Evolutionary conservation across 208 protist species (phyloP), one percentile per base, ranked within the genome.

Genomic region (Trypanosoma mega): DNA sequence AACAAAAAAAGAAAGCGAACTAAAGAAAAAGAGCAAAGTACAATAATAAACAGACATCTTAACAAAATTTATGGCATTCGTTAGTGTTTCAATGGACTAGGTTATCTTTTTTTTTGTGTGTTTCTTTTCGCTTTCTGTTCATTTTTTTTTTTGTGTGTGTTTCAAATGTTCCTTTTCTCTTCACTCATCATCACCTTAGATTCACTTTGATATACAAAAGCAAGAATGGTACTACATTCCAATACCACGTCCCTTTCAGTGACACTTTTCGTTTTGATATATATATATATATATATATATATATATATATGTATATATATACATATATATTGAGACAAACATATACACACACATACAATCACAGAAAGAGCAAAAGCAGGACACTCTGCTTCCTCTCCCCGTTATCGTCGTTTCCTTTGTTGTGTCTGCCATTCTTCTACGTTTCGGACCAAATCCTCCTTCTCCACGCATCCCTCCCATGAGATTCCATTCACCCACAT

Each of bases 401-500:
- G 31, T 31, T 63, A 1, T 12, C 45, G 36, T 46, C 45, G 34
- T 21, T 16, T 23, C 36, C 37, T 9, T 36, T 30, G 49, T 29
- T 53, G 30, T 34, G 39, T 41, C 45, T 57, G n/a, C 34, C 12
- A 16, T 12, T 39, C 34, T 12, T 12, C 31, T 5, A 68, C 24
- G 2, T 23, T 43, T 8, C 33, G 14, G 48, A 68, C 39, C 46
- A 68, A 54, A 34, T 68, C 63, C 33, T 55, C 46, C 68, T 80
- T 80, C 23, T 80, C 74, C 2, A 76, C 23, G 50, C 74, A 80
- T 24, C 57, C 63, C 34, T 71, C 52, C 54, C 53, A 76, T 29
- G 56, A 56, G 26, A 80, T 64, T 1, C 56, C 50, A 26, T 75
- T 63, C 12, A 72, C 16, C 63, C 65, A 76, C 74, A 80, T 72